Evolutionary conservation across 306 rosid species (phyloP), one percentile per base, ranked within the genome.

Genomic region (Hippophae tibetana): DNA sequence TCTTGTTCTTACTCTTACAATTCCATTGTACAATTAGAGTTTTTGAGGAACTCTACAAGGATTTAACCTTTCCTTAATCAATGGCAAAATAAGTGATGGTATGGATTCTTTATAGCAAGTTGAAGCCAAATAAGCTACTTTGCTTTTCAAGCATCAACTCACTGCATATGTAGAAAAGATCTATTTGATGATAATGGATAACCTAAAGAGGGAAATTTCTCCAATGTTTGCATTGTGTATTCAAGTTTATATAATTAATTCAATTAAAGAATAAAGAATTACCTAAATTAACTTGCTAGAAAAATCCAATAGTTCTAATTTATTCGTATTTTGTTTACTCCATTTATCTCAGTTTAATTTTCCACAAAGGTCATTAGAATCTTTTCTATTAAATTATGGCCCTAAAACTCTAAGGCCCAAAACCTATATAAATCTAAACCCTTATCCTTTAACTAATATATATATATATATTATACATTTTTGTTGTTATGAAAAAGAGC

Each of bases 71-170:
- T 66, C 99, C 53, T 83, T 88, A 79, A 79, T 92, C 57, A 86
- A 79, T 63, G 87, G 97, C 41, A 74, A 95, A 74, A 79, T 80
- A 52, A 82, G 83, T 45, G 80, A 87, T 54, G 84, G 94, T 70
- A 69, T 84, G 69, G 97, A 93, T 47, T 80, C 77, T 75, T 82
- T 93, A 61, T 81, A 95, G 56, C 99, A 86, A 84, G 99, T 93
- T 63, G 99, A 93, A 72, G 99, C 99, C 13, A 93, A 93, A 74
- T 93, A 93, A 72, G 97, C 99, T 5, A 97, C 99, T 45, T 80
- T 93, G 50, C 66, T 93, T 62, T 93, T 93, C 75, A 89, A 93
- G 76, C 99, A 93, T 73, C 97, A 93, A 72, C 99, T 93, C 69
- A 93, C 99, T 25, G 99, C 99, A 45, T 93, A 89, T 76, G 85